Percentiles rank a stretch among this genome's conserved stretches.
Conservation (phyloP, 441 rosid species). For the Bruguiera hainesii region DNA sequence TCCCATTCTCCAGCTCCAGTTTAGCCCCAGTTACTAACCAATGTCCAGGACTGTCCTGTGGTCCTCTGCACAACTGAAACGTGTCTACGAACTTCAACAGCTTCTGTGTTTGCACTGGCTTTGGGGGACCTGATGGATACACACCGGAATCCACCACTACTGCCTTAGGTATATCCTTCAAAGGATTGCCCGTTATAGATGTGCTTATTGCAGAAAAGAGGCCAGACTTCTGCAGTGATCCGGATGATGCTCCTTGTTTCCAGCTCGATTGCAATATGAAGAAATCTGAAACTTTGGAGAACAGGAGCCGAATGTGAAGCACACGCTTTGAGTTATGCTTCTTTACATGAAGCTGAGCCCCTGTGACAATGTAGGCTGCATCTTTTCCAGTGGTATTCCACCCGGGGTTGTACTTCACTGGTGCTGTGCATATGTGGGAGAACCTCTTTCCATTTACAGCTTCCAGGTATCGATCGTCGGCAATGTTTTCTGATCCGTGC, state of each 20-base stretch:
- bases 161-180: slow-evolving; percentile 29
- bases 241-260: slow-evolving; percentile 44
- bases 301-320: slow-evolving; percentile 71
- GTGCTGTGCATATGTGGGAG: slow-evolving; percentile 74
- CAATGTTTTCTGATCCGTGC: slow-evolving; percentile 56
- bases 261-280: slow-evolving; percentile 48
- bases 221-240: slow-evolving; percentile 56
- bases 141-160: slow-evolving; percentile 72
- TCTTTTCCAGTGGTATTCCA: slow-evolving; percentile 33
- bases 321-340: slow-evolving; percentile 58
- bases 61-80: slow-evolving; percentile 73
- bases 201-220: slow-evolving; percentile 63
- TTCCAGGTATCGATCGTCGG: slow-evolving; percentile 49
- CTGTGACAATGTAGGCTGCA: slow-evolving; percentile 71
- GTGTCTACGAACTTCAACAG: slow-evolving; percentile 62
- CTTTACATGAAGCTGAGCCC: slow-evolving; percentile 72
- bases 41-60: slow-evolving; percentile 84
- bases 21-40: slow-evolving; percentile 85
- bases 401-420: slow-evolving; percentile 52
- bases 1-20: slow-evolving; percentile 68
- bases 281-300: slow-evolving; percentile 50
- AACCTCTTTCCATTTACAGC: slow-evolving; percentile 50
- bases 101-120: slow-evolving; percentile 60
- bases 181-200: slow-evolving; percentile 44
- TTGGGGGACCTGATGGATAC: slow-evolving; percentile 81